A percentile compares a stretch with the other conserved stretches of the same genome.
Conservation (phyloP, 306 rosid species). For the Vachellia collinsii region DNA sequence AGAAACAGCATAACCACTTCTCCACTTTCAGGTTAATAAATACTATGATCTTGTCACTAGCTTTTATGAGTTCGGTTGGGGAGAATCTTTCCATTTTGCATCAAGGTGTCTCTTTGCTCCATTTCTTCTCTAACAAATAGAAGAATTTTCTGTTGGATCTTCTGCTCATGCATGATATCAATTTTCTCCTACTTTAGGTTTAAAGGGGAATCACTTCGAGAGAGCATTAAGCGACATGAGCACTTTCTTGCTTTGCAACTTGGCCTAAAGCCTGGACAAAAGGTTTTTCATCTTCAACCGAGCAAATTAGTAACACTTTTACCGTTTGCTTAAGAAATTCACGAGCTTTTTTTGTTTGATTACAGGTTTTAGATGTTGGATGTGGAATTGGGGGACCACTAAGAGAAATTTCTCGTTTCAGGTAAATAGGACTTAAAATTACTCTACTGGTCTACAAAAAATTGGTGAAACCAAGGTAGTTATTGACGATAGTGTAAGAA, state of each 20-base stretch:
- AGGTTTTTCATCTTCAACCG: slow-evolving; percentile 54
- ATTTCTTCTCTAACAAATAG: slow-evolving; percentile 17
- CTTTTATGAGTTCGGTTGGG: slow-evolving; percentile 99
- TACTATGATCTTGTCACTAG: slow-evolving; percentile 93
- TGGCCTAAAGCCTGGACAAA: slow-evolving; percentile 79
- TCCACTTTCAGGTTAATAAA: slow-evolving; percentile 76
- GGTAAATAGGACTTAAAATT: slow-evolving; percentile 48
- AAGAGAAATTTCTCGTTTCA: slow-evolving; percentile 87
- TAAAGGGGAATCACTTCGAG: slow-evolving; percentile 86
- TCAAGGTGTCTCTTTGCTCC: slow-evolving; percentile 56
- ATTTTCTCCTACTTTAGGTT: slow-evolving; percentile 55
- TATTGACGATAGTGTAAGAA: not conserved
- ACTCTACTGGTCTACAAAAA: not conserved
- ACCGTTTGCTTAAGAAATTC: slow-evolving; percentile 12
- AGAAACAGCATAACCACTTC: slow-evolving; percentile 1
- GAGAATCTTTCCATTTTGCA: slow-evolving; percentile 97
- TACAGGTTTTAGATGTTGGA: slow-evolving; percentile 89
- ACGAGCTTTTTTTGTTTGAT: not conserved
- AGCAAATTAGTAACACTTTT: slow-evolving; percentile 15
- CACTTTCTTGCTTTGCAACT: slow-evolving; percentile 95
- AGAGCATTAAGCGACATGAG: slow-evolving; percentile 93
- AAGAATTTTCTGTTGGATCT: not conserved
- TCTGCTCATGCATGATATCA: slow-evolving; percentile 7
- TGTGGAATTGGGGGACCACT: slow-evolving; percentile 98
- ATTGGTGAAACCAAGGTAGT: not conserved